Conservation (phyloP, 164 flowering plant genomes). For the Akebia trifoliata region DNA sequence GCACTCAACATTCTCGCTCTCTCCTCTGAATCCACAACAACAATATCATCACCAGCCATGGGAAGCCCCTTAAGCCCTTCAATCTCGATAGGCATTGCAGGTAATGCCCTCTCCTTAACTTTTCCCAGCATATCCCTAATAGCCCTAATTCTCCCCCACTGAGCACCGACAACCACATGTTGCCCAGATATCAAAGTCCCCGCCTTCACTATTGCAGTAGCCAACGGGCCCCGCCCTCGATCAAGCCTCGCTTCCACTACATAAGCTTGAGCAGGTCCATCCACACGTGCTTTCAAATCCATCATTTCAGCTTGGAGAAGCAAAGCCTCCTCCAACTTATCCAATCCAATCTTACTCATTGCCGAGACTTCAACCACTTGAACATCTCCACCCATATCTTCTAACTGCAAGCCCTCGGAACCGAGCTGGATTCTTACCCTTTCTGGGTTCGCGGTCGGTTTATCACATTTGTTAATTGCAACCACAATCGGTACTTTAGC, state of each 20-base stretch:
- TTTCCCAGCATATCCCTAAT: constrained; percentile 65
- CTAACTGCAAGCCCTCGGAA: constrained; percentile 71
- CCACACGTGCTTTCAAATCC: constrained; percentile 74
- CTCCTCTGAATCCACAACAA: constrained; percentile 79
- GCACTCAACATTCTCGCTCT: constrained; percentile 88
- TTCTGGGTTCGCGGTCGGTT: constrained; percentile 75
- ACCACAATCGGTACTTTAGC: constrained; percentile 85
- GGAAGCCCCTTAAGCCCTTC: constrained; percentile 87
- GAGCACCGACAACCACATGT: constrained; percentile 74
- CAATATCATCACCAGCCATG: constrained; percentile 89
- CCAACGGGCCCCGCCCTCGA: constrained; percentile 77
- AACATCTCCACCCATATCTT: constrained; percentile 89
- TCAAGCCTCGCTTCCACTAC: constrained; percentile 95
- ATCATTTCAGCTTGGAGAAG: constrained; percentile 83
- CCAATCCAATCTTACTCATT: constrained; percentile 50
- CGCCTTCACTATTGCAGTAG: constrained; percentile 77
- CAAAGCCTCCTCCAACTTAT: constrained; percentile 70
- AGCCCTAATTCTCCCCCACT: constrained; percentile 87
- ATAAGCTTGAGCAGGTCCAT: constrained; percentile 87
- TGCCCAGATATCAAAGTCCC: constrained; percentile 72
- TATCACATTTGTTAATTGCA: constrained; percentile 87
- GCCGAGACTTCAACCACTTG: constrained; percentile 90
- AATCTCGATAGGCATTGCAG: constrained; percentile 85
- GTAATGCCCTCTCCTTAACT: constrained; percentile 42
- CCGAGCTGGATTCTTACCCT: constrained; percentile 73